Base-by-base conservation (phyloP, 768 basidiomycete species). In the Termitomyces sp. region DNA sequence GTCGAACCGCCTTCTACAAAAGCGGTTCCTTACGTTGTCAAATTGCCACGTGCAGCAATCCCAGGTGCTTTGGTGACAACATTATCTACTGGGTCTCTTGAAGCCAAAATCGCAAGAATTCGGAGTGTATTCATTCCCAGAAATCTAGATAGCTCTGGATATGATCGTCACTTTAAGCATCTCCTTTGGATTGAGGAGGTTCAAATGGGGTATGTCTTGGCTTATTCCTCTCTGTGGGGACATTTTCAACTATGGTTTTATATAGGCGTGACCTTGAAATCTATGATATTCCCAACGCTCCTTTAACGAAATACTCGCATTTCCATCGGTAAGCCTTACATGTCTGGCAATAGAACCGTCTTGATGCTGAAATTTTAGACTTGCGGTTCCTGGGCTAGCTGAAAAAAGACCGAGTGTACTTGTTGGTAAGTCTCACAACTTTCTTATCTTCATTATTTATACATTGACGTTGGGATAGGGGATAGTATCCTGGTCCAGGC, bases 361-460 rank as follows among this genome's bases (percentile, higher is more conserved):
- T 60, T n/a, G 9, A 31, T 41, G 12, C 5, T 20, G 12, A 42
- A 13, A 7, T 7, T 12, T 11, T 10, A 79, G 78, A 50, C 64
- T 80, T 22, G 56, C 63, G 29, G 75, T 80, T 22, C 76, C 79
- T 13, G 83, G 82, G 1, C 65, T 85, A 7, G 80, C 82, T 2
- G 83, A 84, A 60, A 83, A 82, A 53, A 71, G 82, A 1, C 80
- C 82, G 0, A 79, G 79, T 54, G 76, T 84, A 15, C 72, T 84
- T 5, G 72, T 82, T 32, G 84, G 85, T 74, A 62, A 68, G 69
- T 66, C 4, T 22, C 29, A n/a, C n/a, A n/a, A n/a, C n/a, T n/a
- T n/a, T n/a, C n/a, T n/a, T n/a, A n/a, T n/a, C n/a, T n/a, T n/a
- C n/a, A n/a, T n/a, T n/a, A n/a, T n/a, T n/a, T n/a, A n/a, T n/a